Evolutionary conservation across 164 flowering plant genomes (phyloP).

Genomic region (Berberis vulgaris): DNA sequence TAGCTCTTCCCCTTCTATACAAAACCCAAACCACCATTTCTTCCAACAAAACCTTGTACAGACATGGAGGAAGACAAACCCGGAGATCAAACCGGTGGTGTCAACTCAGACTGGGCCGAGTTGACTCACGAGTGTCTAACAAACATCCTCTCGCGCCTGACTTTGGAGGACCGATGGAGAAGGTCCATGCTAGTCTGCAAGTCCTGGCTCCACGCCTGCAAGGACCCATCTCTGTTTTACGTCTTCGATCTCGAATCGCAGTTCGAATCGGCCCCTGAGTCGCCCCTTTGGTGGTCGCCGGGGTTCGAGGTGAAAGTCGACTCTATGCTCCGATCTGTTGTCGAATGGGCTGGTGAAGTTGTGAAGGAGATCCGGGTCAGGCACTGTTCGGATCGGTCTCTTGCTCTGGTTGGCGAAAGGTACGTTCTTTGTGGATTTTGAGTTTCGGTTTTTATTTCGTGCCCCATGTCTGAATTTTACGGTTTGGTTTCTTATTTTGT

Average conservation of each 20-base stretch:
- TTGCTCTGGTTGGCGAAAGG: slow-evolving; percentile 52
- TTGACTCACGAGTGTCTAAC: slow-evolving; percentile 64
- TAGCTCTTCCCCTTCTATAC: no score
- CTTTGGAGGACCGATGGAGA: slow-evolving; percentile 49
- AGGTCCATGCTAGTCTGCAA: slow-evolving; percentile 71
- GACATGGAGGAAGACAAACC: slow-evolving; percentile 5
- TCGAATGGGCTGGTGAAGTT: slow-evolving; percentile 41
- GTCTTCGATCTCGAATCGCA: slow-evolving; percentile 47
- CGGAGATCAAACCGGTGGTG: slow-evolving; percentile 9
- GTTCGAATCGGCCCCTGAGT: slow-evolving; percentile 40
- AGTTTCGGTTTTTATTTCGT: no score
- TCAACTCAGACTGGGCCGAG: slow-evolving; percentile 53
- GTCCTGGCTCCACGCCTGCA: slow-evolving; percentile 56
- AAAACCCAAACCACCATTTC: no score
- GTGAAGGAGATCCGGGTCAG: slow-evolving; percentile 51
- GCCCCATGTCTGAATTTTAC: no score
- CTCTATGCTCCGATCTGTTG: slow-evolving; percentile 49
- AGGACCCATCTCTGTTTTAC: slow-evolving; percentile 54
- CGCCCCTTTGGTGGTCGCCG: slow-evolving; percentile 58
- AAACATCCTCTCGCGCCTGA: slow-evolving; percentile 57
- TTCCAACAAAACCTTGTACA: background rate
- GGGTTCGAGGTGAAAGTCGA: slow-evolving; percentile 63
- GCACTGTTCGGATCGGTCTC: slow-evolving; percentile 74
- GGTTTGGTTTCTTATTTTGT: no score
- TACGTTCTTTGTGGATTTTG: slow-evolving; percentile 8